phyloP scores from a whole-genome alignment of 345 rosid species.

The Syzygium aromaticum region DNA sequence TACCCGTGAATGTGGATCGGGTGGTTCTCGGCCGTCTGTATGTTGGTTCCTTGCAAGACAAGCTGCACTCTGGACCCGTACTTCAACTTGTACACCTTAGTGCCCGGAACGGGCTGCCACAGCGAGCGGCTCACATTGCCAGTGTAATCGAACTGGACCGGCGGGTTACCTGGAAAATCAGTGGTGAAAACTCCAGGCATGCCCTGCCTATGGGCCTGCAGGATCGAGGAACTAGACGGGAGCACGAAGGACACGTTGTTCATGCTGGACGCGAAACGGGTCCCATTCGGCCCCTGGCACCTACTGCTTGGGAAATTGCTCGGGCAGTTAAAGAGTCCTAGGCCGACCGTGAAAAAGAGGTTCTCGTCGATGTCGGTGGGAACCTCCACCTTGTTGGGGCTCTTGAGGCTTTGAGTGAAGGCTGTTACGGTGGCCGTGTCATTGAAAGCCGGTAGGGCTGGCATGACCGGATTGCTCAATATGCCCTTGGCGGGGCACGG shows the following conservation, averaged over 20 bases:
- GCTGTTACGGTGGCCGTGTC: conserved; percentile 69
- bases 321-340: conserved; percentile 77
- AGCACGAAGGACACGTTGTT: conserved; percentile 79
- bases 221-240: conserved; percentile 53
- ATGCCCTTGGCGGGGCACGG: conserved; percentile 54
- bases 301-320: conserved; percentile 19
- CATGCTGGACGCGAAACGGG: conserved; percentile 81
- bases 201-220: conserved; percentile 61
- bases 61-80: conserved; percentile 73
- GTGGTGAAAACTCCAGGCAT: conserved; percentile 77
- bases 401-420: conserved; percentile 39
- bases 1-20: conserved; percentile 93
- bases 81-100: conserved; percentile 58
- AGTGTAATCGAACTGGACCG: conserved; percentile 59
- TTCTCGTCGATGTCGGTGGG: conserved; percentile 61
- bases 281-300: conserved; percentile 87
- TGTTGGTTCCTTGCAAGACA: conserved; percentile 79
- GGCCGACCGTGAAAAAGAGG: conserved; percentile 62
- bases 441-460: conserved; percentile 56
- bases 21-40: conserved; percentile 78
- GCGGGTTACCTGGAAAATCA: conserved; percentile 73
- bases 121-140: conserved; percentile 69
- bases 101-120: conserved; percentile 60
- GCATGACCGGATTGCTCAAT: conserved; percentile 32
- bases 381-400: conserved; percentile 45